Evolutionary conservation across 805 yeast genomes (phyloP).

Genomic region (Wickerhamiella occidentalis): DNA sequence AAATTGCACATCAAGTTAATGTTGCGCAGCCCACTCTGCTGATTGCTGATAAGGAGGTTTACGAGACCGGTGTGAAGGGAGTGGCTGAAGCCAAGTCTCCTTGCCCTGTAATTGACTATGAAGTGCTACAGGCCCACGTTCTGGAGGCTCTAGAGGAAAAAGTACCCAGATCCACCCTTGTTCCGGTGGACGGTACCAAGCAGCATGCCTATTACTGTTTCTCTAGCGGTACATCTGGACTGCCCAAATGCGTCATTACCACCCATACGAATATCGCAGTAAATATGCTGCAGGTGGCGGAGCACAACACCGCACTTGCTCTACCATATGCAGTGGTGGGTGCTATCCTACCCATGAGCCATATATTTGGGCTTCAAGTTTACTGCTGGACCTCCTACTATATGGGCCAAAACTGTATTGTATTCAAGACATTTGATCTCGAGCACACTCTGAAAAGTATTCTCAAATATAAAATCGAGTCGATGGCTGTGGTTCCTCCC

Average conservation of each 20-base stretch:
- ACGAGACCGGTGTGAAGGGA: not conserved
- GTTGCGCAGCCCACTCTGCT: not conserved
- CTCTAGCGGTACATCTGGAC: slow-evolving; percentile 34
- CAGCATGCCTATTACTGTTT: slow-evolving; percentile 21
- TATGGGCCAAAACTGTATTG: slow-evolving; percentile 18
- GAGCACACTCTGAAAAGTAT: slow-evolving; percentile 22
- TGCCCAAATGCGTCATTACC: slow-evolving; percentile 62
- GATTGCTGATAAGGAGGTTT: slow-evolving; percentile 4
- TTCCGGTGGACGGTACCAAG: slow-evolving; percentile 1
- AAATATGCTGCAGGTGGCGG: slow-evolving; percentile 22
- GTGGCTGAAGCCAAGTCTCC: not conserved
- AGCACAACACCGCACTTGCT: slow-evolving; percentile 14
- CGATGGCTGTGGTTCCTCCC: slow-evolving; percentile 33
- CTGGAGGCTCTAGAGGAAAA: not conserved
- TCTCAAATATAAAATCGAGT: slow-evolving; percentile 26
- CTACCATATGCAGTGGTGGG: slow-evolving; percentile 26
- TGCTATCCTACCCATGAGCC: slow-evolving; percentile 26
- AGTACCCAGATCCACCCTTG: not conserved
- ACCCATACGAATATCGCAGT: slow-evolving; percentile 41
- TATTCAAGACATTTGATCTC: slow-evolving; percentile 24
- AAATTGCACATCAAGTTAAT: slow-evolving; percentile 21
- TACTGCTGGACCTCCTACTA: slow-evolving; percentile 21
- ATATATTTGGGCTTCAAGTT: slow-evolving; percentile 24
- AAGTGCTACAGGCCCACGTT: not conserved
- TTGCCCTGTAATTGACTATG: not conserved